Conservation (phyloP, 2,329 filamentous ascomycete species). For the Calonectria pseudoreteaudii region DNA sequence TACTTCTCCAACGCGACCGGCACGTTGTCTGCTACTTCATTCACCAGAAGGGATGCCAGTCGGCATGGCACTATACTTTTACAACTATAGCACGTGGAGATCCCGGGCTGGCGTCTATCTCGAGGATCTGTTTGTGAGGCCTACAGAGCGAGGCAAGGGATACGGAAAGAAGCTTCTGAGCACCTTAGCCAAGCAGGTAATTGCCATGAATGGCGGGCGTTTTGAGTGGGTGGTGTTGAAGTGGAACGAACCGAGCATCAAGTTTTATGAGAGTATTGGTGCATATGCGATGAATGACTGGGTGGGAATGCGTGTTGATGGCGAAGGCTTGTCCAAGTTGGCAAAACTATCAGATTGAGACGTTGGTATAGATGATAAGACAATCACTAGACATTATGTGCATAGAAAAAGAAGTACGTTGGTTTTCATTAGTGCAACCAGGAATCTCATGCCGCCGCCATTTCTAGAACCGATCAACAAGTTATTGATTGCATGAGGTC, state of each 20-base stretch:
- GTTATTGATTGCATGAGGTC: neutral
- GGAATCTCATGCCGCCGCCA: neutral
- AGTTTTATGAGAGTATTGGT: constrained; percentile 83
- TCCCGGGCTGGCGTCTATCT: constrained; percentile 90
- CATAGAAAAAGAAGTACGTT: neutral
- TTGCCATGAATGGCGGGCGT: constrained; percentile 77
- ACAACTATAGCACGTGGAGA: constrained; percentile 96
- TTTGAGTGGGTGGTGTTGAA: constrained; percentile 93
- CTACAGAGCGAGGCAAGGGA: constrained; percentile 76
- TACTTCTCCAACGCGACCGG: constrained; percentile 69
- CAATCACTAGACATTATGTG: neutral
- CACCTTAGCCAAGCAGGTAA: constrained; percentile 82
- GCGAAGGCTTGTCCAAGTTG: constrained; percentile 71
- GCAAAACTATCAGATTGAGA: constrained; percentile 56
- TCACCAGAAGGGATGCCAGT: constrained; percentile 62
- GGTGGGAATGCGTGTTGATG: constrained; percentile 81
- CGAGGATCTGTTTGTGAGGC: constrained; percentile 89
- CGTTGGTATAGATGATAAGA: neutral
- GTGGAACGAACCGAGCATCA: constrained; percentile 92
- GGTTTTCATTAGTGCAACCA: neutral
- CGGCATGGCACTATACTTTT: constrained; percentile 92
- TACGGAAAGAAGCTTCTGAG: constrained; percentile 83
- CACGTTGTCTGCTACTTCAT: constrained; percentile 79
- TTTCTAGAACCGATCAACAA: neutral
- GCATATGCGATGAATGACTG: constrained; percentile 77